A percentile compares a stretch with the other conserved stretches of the same genome.
phyloP scores from a whole-genome alignment of 768 basidiomycete species.

The Lactarius sanguifluus region DNA sequence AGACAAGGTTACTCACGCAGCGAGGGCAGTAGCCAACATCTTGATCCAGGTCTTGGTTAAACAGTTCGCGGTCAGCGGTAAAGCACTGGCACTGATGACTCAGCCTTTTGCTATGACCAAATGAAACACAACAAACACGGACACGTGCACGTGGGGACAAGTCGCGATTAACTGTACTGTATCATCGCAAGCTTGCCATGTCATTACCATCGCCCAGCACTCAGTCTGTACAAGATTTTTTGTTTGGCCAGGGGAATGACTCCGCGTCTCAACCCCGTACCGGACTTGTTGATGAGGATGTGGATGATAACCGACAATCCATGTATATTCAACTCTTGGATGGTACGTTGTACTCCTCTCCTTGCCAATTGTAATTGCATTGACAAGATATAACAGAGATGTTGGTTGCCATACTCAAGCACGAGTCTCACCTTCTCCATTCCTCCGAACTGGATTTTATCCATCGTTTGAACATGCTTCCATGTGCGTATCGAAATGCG shows the following conservation, averaged over 20 bases:
- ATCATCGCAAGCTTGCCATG: slow-evolving; percentile 6
- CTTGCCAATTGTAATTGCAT: background rate
- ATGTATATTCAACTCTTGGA: slow-evolving; percentile 48
- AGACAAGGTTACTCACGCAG: slow-evolving; percentile 55
- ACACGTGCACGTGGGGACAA: background rate
- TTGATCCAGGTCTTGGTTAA: slow-evolving; percentile 8
- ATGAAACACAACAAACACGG: background rate
- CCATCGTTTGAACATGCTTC: slow-evolving; percentile 42
- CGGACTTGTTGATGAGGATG: slow-evolving; percentile 10
- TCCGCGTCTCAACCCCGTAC: background rate
- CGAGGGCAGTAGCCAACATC: slow-evolving; percentile 60
- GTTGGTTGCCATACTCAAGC: slow-evolving; percentile 49
- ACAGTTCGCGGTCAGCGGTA: background rate
- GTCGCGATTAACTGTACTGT: background rate
- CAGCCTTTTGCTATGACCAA: background rate
- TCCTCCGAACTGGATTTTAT: slow-evolving; percentile 48
- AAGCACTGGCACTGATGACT: background rate
- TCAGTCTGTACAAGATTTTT: slow-evolving; percentile 21
- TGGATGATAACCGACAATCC: slow-evolving; percentile 31
- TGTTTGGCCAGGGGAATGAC: slow-evolving; percentile 25
- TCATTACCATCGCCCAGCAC: slow-evolving; percentile 20
- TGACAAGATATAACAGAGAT: slow-evolving; percentile 45
- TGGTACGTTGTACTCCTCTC: slow-evolving; percentile 33
- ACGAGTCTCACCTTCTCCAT: slow-evolving; percentile 55
- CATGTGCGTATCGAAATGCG: slow-evolving; percentile 44